phyloP scores from a whole-genome alignment of 108 stramenopile species.

The Cyclostephanos invisitatus region DNA sequence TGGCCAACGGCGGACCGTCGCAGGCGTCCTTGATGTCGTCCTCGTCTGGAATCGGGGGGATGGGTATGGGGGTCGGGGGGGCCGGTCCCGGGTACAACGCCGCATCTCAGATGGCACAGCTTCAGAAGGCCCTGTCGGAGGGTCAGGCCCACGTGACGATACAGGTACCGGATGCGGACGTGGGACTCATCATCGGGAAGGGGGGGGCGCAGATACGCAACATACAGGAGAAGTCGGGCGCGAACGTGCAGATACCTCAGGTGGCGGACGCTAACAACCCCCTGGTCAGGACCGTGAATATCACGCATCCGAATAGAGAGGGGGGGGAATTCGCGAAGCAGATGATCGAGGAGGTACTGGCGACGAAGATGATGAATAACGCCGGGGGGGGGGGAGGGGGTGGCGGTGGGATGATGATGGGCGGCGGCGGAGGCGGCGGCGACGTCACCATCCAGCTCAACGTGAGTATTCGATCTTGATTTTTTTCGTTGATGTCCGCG shows the following conservation, averaged over 20 bases:
- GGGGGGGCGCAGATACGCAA: conserved; percentile 90
- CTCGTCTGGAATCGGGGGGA: neutral
- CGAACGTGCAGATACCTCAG: conserved; percentile 91
- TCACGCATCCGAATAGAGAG: conserved; percentile 79
- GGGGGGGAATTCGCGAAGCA: conserved; percentile 81
- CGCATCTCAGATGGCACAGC: conserved; percentile 54
- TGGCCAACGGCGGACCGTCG: conserved; percentile 45
- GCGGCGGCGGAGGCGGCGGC: conserved; percentile 34
- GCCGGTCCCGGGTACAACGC: conserved; percentile 39
- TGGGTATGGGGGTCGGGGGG: conserved; percentile 7
- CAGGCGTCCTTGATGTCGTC: neutral
- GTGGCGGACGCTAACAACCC: conserved; percentile 75
- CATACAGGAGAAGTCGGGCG: conserved; percentile 91
- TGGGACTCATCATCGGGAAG: conserved; percentile 97
- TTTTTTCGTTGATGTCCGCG: neutral
- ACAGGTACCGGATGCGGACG: conserved; percentile 86
- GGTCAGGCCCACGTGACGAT: conserved; percentile 79
- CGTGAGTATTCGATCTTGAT: conserved; percentile 49
- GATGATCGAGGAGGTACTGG: conserved; percentile 53
- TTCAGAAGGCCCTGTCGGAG: conserved; percentile 70
- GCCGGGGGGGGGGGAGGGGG: conserved; percentile 24
- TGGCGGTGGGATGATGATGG: conserved; percentile 5
- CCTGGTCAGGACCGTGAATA: conserved; percentile 66
- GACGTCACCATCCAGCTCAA: conserved; percentile 68
- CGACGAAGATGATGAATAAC: conserved; percentile 24